Evolutionary conservation across 1,139 yeast genomes (phyloP), one percentile per base, ranked within the genome.

Genomic region (Arxiozyma telluris): DNA sequence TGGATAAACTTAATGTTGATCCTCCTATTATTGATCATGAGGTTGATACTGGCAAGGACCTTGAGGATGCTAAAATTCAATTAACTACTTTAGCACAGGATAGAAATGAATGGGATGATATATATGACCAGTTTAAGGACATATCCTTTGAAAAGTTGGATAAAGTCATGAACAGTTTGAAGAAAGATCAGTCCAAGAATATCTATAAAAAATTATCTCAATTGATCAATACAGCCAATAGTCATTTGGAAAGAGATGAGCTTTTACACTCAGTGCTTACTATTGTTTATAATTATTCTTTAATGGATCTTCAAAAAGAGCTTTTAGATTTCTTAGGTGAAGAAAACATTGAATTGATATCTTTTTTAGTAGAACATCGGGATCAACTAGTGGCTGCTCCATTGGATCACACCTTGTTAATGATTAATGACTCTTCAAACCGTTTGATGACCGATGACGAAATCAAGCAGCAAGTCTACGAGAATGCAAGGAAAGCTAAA

Each of bases 261-360:
- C 58, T 74, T 9, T 54, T 71, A 25, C 66, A 70, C 15, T 66
- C 66, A n/a, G 53, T 61, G 12, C 38, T 64, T 20, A 58, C 59
- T 41, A 62, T 75, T 2, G 53, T 70, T 4, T 59, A 61, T 15
- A 56, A 63, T 0, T 55, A 78, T 11, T 61, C 61, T 18, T 59
- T 65, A 0, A 70, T 75, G 41, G 65, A 70, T 8, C 65, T 76
- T 42, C 89, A 83, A 53, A 86, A 82, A 51, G 86, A 82, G 50
- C 68, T 93, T 43, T 83, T 88, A 58, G 96, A 90, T 64, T 76
- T 87, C 11, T 70, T 93, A 4, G 98, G 98, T 0, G 86, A 83
- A 62, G 96, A 89, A 42, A 86, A 89, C 63, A 78, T 93, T 57
- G 96, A 89, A 53, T 70, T 90, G 52, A 86, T 90, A 11, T 76